Base-by-base conservation (phyloP, 257 asterid genomes). In the Scutellaria galericulata region DNA sequence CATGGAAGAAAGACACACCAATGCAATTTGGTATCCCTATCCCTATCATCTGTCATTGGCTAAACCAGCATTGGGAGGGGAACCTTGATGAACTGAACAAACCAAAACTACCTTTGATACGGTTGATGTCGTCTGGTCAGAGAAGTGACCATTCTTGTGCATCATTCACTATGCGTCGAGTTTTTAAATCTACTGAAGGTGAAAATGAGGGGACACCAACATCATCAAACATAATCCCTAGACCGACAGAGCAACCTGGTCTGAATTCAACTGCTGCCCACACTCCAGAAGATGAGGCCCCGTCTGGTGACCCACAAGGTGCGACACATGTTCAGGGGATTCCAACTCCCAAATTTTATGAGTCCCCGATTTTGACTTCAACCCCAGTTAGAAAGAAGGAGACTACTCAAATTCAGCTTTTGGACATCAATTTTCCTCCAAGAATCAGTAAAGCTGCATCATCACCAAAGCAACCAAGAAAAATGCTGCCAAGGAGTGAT, bases 51-150 rank as follows among this genome's bases (percentile, higher is more conserved):
- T 87, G 90, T 71, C 96, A 95, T 73, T 92, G 99, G 99, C 82
- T 95, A 51, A 88, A 89, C 86, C 98, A 95, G 84, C 88, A 90
- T 69, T 92, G 97, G 99, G 98, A 92, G 71, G 98, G 99, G 31
- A 92, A 82, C 79, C 96, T 95, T 0, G 97, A 95, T 48, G 99
- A 95, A 73, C 90, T 90, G 70, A 90, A 78, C 80, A 95, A 95
- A 82, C 98, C 99, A 0, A 95, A 90, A 82, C 65, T 90, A 47
- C 97, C 97, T 1, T 65, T 92, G 64, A 90, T 90, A 46, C 87
- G 97, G 27, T 71, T 95, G 85, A 86, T 95, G 96, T 92, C 99
- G 13, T 67, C 97, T 58, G 97, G 96, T 55, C 97, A 87, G 90
- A 94, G 83, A 80, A 95, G 96, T 15, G 99, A 95, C 39, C 89